Evolutionary conservation across 73 alveolate genomes (phyloP).

Genomic region (Stentor roeselii): DNA sequence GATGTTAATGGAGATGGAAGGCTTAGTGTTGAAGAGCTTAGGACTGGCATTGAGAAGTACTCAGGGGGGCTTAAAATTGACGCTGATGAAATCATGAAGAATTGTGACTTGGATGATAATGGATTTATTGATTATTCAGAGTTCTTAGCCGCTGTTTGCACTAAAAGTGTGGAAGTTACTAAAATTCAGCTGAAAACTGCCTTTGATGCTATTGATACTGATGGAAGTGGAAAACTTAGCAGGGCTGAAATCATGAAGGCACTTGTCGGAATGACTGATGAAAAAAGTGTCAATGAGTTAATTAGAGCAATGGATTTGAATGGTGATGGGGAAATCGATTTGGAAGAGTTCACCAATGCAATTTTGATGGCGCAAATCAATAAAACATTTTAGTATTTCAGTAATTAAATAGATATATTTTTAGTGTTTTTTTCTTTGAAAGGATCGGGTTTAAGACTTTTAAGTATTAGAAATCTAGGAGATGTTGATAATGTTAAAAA

Average conservation of each 20-base stretch:
- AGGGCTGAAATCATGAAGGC: slow-evolving; percentile 29
- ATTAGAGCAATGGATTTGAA: slow-evolving; percentile 44
- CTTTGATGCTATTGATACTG: slow-evolving; percentile 37
- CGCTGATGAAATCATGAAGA: slow-evolving; percentile 37
- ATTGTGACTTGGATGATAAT: slow-evolving; percentile 45
- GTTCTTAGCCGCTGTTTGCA: slow-evolving; percentile 43
- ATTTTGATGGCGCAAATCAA: too few relatives aligned
- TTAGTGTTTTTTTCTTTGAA: too few relatives aligned
- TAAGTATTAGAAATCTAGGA: too few relatives aligned
- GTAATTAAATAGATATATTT: too few relatives aligned
- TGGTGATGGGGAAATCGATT: slow-evolving; percentile 50
- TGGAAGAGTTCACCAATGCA: slow-evolving; percentile 3
- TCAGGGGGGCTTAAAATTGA: slow-evolving; percentile 32
- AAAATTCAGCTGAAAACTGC: slow-evolving; percentile 32
- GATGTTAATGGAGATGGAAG: slow-evolving; percentile 55
- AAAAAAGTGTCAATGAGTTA: slow-evolving; percentile 35
- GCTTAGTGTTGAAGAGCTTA: slow-evolving; percentile 45
- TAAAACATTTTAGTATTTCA: too few relatives aligned
- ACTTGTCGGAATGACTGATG: slow-evolving; percentile 26
- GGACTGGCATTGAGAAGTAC: background rate
- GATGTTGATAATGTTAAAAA: slow-evolving; percentile 6
- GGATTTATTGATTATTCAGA: slow-evolving; percentile 57
- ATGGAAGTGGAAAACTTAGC: slow-evolving; percentile 44
- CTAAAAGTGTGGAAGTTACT: slow-evolving; percentile 20
- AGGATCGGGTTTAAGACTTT: too few relatives aligned